These are phyloP conservation scores for Saccharomycopsis sp. DNA, from an alignment of 805 yeast species.

Conservation along the genomic window DNA sequence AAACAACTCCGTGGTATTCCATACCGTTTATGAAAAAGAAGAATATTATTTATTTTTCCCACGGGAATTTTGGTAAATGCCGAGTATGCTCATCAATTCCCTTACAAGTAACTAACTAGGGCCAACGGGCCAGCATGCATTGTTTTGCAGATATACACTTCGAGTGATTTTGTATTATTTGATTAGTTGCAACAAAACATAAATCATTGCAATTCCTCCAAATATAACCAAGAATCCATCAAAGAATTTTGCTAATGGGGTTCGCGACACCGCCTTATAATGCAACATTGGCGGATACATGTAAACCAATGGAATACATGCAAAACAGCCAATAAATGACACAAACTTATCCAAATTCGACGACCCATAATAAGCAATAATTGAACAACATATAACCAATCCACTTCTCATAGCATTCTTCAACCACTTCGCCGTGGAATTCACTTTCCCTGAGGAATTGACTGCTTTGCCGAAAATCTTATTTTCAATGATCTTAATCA, in stretches of 20 bases:
- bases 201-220: conserved; percentile 57
- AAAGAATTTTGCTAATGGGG: conserved; percentile 33
- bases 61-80: too few species aligned
- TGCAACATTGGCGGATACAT: conserved; percentile 81
- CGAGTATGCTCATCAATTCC: too few species aligned
- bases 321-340: conserved; percentile 76
- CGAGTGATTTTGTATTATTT: not conserved
- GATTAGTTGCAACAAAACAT: conserved; percentile 58
- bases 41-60: too few species aligned
- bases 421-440: conserved; percentile 51
- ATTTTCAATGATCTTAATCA: conserved; percentile 64
- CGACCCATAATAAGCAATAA: conserved; percentile 62
- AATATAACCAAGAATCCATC: conserved; percentile 45
- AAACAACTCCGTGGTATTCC: too few species aligned
- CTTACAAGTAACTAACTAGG: too few species aligned
- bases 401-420: conserved; percentile 52
- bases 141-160: not conserved
- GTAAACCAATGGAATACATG: conserved; percentile 79
- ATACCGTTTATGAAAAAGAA: too few species aligned
- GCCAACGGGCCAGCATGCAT: too few species aligned
- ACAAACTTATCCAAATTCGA: conserved; percentile 66
- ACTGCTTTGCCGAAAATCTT: conserved; percentile 40
- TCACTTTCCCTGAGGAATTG: conserved; percentile 43
- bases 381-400: conserved; percentile 48
- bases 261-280: conserved; percentile 41